Conservation (phyloP, 371 early-diverging fungal genomes). For the Zychaea mexicana region DNA sequence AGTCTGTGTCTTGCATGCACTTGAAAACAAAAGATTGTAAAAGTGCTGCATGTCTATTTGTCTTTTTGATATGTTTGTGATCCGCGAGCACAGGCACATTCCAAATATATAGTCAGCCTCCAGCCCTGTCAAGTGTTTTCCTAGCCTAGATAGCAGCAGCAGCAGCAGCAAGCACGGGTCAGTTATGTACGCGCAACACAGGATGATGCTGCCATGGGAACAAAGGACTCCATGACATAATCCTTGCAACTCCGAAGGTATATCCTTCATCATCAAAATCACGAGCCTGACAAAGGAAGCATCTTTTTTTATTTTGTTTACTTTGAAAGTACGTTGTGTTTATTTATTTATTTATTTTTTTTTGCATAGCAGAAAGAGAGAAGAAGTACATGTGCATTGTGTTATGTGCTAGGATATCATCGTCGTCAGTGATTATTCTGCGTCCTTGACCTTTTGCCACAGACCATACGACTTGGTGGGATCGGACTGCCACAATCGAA, state of each 20-base stretch:
- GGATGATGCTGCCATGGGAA: background rate
- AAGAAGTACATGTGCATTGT: background rate
- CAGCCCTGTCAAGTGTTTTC: background rate
- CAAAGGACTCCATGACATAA: slow-evolving; percentile 1
- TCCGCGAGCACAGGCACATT: background rate
- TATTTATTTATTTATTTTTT: no score
- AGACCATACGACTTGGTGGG: slow-evolving; percentile 75
- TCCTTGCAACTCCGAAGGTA: background rate
- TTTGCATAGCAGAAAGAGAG: no score
- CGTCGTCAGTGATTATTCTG: background rate
- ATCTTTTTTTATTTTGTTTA: no score
- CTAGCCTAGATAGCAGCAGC: background rate
- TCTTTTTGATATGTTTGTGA: background rate
- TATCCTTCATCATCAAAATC: background rate
- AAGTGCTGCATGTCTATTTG: background rate
- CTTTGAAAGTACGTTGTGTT: no score
- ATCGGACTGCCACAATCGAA: slow-evolving; percentile 76
- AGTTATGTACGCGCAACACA: no score
- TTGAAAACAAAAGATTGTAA: background rate
- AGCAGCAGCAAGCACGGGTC: background rate
- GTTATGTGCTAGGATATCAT: background rate
- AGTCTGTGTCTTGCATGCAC: no score
- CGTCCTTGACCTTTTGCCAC: slow-evolving; percentile 55
- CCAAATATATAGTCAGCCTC: no score
- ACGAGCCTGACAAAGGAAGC: background rate